These are phyloP conservation scores for Phoma sp. DNA, from an alignment of 2,329 filamentous ascomycete genomes.

Conservation along the genomic window DNA sequence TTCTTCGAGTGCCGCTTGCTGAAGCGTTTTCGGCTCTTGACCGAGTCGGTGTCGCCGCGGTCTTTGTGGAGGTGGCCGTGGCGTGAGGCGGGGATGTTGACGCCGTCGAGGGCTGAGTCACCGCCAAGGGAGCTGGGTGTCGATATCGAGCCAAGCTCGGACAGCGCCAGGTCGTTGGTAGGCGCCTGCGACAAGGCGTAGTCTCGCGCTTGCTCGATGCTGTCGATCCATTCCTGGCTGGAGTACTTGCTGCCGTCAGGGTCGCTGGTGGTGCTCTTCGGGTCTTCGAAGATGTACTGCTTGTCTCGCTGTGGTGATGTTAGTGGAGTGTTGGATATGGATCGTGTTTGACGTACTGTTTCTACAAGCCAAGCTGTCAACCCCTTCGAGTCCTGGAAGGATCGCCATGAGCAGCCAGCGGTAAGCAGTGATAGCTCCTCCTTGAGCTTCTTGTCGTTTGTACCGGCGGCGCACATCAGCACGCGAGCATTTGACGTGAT, in stretches of 20 bases:
- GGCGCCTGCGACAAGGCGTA: conserved; percentile 77
- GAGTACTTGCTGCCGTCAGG: conserved; percentile 70
- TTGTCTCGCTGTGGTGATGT: conserved; percentile 72
- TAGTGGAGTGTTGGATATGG: neutral
- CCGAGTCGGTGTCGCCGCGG: conserved; percentile 58
- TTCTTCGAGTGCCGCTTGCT: conserved; percentile 94
- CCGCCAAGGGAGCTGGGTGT: conserved; percentile 79
- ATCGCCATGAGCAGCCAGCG: conserved; percentile 78
- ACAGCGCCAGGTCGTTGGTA: conserved; percentile 57
- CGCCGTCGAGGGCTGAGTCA: conserved; percentile 49
- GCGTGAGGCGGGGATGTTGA: conserved; percentile 60
- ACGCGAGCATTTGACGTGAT: conserved; percentile 91
- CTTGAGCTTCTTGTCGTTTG: conserved; percentile 95
- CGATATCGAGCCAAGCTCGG: conserved; percentile 63
- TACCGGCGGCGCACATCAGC: conserved; percentile 86
- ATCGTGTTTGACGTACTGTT: conserved; percentile 70
- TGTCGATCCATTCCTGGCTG: conserved; percentile 91
- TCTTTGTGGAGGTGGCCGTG: conserved; percentile 58
- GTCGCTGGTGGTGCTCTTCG: conserved; percentile 72
- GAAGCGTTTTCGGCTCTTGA: conserved; percentile 71
- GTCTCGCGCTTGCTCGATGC: conserved; percentile 84
- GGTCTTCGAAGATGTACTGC: conserved; percentile 91
- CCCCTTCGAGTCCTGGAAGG: conserved; percentile 83
- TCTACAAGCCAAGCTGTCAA: conserved; percentile 89
- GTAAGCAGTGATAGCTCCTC: conserved; percentile 85